Evolutionary conservation across 1,284 basidiomycete genomes (phyloP), one percentile per base, ranked within the genome.

Genomic region (Heliocybe sulcata): DNA sequence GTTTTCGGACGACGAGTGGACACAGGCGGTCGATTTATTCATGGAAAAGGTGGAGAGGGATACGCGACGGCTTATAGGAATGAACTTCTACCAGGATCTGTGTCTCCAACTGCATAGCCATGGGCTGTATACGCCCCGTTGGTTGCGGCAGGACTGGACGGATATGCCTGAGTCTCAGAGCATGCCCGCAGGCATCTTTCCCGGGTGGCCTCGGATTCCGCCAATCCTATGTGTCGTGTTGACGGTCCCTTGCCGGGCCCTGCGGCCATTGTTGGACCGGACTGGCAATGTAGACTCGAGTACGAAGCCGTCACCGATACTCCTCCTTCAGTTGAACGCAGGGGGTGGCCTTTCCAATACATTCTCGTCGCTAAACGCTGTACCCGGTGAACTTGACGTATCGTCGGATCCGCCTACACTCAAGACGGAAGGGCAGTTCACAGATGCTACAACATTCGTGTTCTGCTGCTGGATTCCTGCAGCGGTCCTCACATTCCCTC

Each of bases 21-120:
- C 26, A 16, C 56, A 57, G 2, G 62, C 67, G n/a, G 69, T 72
- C 64, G 58, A 63, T 2, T 56, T 59, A 8, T 69, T 73, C 58
- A 8, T 20, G 38, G n/a, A 4, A 16, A 42, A n/a, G 38, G 16
- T 20, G 16, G 4, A 52, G 31, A 25, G 6, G 8, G 52, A 53
- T 53, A 10, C 14, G 12, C 3, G 27, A 3, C 20, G 52, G 3
- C 12, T 35, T 6, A 23, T 42, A 4, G 33, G 52, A 3, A 38
- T 29, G n/a, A 38, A 35, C 35, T 53, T 4, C 25, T 22, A 22
- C 52, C 35, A 53, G 35, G 52, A 53, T 9, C 33, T 53, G 8
- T 42, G n/a, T 16, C 33, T 53, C 12, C 52, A 53, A 16, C 31
- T 53, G 2, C 52, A 53, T 53, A 19, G 38, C 11, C 4, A 20